Evolutionary conservation across 129 eudicot species (phyloP).

Genomic region (Centaurea solstitialis): DNA sequence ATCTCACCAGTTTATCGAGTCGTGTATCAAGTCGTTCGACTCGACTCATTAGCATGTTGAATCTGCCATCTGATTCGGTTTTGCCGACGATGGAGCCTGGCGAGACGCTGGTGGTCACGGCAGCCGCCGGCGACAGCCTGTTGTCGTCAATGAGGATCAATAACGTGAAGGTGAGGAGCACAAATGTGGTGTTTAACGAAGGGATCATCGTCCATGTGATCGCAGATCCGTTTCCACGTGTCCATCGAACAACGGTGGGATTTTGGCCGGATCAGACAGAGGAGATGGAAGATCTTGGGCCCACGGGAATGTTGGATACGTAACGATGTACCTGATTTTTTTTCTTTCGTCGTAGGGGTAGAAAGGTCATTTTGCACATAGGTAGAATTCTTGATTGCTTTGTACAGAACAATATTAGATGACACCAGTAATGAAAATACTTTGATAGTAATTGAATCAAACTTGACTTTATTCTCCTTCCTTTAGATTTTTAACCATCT

Average conservation of each 20-base stretch:
- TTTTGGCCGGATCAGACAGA: slow-evolving; percentile 22
- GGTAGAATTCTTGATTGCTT: background rate
- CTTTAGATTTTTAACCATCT: background rate
- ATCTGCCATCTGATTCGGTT: slow-evolving; percentile 14
- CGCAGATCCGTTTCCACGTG: slow-evolving; percentile 44
- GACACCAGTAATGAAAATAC: background rate
- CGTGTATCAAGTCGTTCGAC: too few relatives aligned
- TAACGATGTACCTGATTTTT: background rate
- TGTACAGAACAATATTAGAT: background rate
- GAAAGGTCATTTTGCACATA: background rate
- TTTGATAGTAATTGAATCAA: background rate
- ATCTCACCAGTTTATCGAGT: too few relatives aligned
- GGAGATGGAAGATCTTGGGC: slow-evolving; percentile 8
- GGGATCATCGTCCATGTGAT: slow-evolving; percentile 64
- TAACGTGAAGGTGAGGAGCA: slow-evolving; percentile 47
- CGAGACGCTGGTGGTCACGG: too few relatives aligned
- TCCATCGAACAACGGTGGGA: slow-evolving; percentile 27
- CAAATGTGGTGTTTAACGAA: slow-evolving; percentile 46
- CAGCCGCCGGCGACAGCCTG: too few relatives aligned
- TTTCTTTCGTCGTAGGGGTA: background rate
- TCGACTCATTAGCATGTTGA: too few relatives aligned
- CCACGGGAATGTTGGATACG: slow-evolving; percentile 5
- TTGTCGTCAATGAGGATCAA: slow-evolving; percentile 71
- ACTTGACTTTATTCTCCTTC: background rate
- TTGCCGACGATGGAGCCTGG: too few relatives aligned